Base-by-base conservation (phyloP, 176 grass and related monocot species). In the Microstegium vimineum region DNA sequence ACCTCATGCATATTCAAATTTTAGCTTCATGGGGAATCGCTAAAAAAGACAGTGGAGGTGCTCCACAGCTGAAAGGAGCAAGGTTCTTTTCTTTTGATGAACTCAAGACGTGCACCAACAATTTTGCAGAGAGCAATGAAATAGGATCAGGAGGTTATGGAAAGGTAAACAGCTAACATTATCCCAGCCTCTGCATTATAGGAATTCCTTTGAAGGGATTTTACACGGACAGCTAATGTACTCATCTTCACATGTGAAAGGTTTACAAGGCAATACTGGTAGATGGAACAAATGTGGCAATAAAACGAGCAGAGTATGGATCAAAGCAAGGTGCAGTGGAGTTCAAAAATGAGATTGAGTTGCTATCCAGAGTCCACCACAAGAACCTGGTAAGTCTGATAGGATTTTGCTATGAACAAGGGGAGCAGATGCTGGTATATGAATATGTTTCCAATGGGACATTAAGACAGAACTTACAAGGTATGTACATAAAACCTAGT, bases 291-390 rank as follows among this genome's bases (percentile, higher is more conserved):
- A 66, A 66, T 27, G 87, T 89, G 75, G 94, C 94, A 10, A 89
- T 97, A 82, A 97, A 97, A 86, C 77, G 94, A 71, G 92, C 92
- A 31, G 69, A 97, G 74, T 75, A 87, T 69, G 90, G 90, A 77
- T 97, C 94, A 63, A 94, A 85, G 86, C 94, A 97, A 89, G 94
- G 94, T 57, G 90, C 82, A 36, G 47, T 83, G 63, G 92, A 97
- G 82, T 97, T 97, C 83, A 97, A 94, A 82, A 97, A 85, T 82
- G 94, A 97, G 87, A 97, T 97, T 32, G 94, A 97, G 69, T 87
- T 94, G 40, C 77, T 97, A 49, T 94, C 92, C 31, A 94, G 94
- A 73, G 94, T 97, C 76, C 94, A 97, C 85, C 94, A 97, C 85
- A 90, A 78, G 80, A 97, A 97, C 74, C 83, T 97, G 17, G 92